These are phyloP conservation scores for Astrothelium subdiscretum DNA, from an alignment of 495 filamentous ascomycete species.

Conservation along the genomic window DNA sequence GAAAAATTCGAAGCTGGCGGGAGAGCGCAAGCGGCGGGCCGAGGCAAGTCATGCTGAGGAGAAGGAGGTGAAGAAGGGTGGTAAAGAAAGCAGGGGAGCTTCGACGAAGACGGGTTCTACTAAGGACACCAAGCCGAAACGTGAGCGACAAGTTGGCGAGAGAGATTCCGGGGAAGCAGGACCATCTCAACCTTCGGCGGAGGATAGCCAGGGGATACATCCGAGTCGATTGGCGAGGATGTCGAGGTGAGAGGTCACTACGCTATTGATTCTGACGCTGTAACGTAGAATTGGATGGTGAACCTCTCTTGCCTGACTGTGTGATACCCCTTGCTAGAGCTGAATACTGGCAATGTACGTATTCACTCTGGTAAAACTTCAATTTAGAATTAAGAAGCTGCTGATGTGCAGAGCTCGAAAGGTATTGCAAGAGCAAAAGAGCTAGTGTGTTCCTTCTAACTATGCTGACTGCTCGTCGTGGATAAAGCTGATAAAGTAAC, in stretches of 20 bases:
- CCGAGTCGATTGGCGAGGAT: conserved; percentile 24
- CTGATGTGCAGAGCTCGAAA: too few relatives aligned
- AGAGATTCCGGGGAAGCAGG: not conserved
- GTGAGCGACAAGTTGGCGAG: not conserved
- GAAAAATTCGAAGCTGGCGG: conserved; percentile 73
- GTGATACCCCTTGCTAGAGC: not conserved
- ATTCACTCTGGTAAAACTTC: not conserved
- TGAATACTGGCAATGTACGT: not conserved
- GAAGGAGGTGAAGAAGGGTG: conserved; percentile 13
- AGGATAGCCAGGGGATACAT: conserved; percentile 21
- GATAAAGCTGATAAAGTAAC: too few relatives aligned
- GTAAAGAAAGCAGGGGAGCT: not conserved
- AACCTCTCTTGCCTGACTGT: not conserved
- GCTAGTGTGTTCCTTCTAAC: too few relatives aligned
- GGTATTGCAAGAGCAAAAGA: too few relatives aligned
- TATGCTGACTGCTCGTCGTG: too few relatives aligned
- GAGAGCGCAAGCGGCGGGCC: conserved; percentile 23
- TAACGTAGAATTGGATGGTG: not conserved
- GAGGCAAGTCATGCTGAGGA: conserved; percentile 10
- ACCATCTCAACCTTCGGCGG: not conserved
- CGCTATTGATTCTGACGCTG: not conserved
- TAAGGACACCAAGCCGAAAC: not conserved
- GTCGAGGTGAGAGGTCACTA: not conserved
- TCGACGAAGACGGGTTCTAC: not conserved
- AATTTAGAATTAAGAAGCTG: too few relatives aligned